Conservation (phyloP, 257 asterid species). For the Solanum dulcamara region DNA sequence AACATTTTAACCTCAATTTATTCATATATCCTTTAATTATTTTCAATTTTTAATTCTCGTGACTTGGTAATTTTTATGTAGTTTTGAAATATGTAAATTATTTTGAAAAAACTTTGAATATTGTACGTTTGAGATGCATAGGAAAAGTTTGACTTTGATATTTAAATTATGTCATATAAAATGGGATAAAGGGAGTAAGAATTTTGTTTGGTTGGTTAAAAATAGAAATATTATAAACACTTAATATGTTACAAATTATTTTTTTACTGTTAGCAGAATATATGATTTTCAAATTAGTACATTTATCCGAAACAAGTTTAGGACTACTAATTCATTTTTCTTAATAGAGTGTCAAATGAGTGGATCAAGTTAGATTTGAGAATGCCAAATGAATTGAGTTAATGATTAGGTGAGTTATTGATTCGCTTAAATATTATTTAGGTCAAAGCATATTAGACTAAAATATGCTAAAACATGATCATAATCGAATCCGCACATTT, state of each 20-base stretch:
- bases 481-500: not conserved
- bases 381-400: no score
- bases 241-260: not conserved
- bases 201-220: not conserved
- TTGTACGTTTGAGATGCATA: no score
- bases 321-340: not conserved
- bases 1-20: not conserved
- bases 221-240: not conserved
- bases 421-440: not conserved
- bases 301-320: not conserved
- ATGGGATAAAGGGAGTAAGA: not conserved
- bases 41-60: no score
- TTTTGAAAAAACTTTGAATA: not conserved
- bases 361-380: no score
- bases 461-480: not conserved
- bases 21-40: no score
- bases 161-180: no score
- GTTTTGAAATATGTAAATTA: not conserved
- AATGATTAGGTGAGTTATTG: not conserved
- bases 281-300: not conserved
- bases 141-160: no score
- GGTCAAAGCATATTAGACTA: no score
- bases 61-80: not conserved
- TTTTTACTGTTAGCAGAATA: not conserved
- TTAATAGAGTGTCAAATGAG: not conserved